A percentile compares a stretch with the other conserved stretches of the same genome.
Evolutionary conservation across 176 grass and related monocot genomes (phyloP).

Genomic region (Zoysia japonica): DNA sequence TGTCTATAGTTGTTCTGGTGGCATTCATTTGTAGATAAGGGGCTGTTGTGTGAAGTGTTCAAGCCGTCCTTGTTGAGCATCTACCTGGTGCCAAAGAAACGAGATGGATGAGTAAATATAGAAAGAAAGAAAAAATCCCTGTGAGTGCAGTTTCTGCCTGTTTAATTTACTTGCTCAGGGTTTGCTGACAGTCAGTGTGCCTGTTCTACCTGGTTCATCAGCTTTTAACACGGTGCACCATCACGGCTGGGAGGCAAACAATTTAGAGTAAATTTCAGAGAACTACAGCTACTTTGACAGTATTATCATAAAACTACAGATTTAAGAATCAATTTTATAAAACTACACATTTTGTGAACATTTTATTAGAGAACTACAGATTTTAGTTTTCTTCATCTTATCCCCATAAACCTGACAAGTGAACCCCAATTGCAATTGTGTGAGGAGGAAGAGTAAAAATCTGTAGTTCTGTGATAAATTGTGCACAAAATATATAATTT

Average conservation of each 20-base stretch:
- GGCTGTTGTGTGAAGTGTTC: slow-evolving; percentile 15
- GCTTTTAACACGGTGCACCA: background rate
- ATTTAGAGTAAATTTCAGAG: too few species aligned
- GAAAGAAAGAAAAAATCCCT: slow-evolving; percentile 20
- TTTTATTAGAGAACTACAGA: too few species aligned
- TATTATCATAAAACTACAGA: too few species aligned
- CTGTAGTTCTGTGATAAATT: too few species aligned
- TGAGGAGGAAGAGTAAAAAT: too few species aligned
- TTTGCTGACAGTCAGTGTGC: background rate
- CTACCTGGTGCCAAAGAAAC: slow-evolving; percentile 47
- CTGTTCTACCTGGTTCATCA: background rate
- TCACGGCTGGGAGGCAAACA: background rate
- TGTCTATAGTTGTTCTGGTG: slow-evolving; percentile 39
- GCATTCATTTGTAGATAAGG: slow-evolving; percentile 62
- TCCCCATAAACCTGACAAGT: too few species aligned
- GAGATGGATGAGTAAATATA: slow-evolving; percentile 53
- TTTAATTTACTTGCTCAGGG: background rate
- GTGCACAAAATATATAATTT: too few species aligned
- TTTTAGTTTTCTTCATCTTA: too few species aligned
- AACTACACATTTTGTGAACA: too few species aligned
- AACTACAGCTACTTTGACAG: too few species aligned
- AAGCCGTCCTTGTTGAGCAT: slow-evolving; percentile 49
- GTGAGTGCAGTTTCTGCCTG: background rate
- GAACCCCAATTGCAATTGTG: too few species aligned
- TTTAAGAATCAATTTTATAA: too few species aligned